Conservation (phyloP, 495 filamentous ascomycete species). For the Penicillium cataractarum region DNA sequence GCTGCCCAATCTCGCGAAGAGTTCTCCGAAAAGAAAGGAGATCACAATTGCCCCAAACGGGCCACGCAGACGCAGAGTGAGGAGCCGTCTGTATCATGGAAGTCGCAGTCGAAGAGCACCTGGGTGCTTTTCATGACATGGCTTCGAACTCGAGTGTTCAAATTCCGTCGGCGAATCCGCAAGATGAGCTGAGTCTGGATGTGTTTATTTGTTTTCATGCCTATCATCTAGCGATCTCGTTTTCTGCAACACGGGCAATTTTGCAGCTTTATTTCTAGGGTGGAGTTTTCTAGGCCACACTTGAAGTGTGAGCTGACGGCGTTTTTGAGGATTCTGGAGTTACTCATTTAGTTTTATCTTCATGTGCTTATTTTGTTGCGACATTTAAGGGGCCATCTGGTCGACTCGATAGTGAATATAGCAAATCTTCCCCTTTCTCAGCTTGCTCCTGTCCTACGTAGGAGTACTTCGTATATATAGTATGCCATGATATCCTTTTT, state of each 20-base stretch:
- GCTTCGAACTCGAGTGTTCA: slow-evolving; percentile 51
- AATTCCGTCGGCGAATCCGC: slow-evolving; percentile 43
- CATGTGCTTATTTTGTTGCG: not conserved
- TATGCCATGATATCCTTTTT: no score
- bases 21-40: slow-evolving; percentile 21
- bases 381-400: not conserved
- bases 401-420: slow-evolving; percentile 5
- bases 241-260: slow-evolving; percentile 7
- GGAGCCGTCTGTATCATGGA: slow-evolving; percentile 31
- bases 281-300: slow-evolving; percentile 4
- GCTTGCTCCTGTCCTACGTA: not conserved
- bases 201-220: slow-evolving; percentile 10
- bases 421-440: not conserved
- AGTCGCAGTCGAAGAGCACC: slow-evolving; percentile 45
- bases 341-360: not conserved
- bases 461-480: no score
- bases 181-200: slow-evolving; percentile 29
- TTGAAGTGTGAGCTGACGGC: slow-evolving; percentile 9
- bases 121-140: slow-evolving; percentile 55
- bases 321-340: slow-evolving; percentile 5
- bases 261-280: slow-evolving; percentile 12
- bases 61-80: not conserved
- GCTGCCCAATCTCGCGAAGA: slow-evolving; percentile 14
- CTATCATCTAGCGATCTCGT: slow-evolving; percentile 19
- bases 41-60: slow-evolving; percentile 2